Base-by-base conservation (phyloP, 345 rosid species). In the Gossypium ekmanianum region DNA sequence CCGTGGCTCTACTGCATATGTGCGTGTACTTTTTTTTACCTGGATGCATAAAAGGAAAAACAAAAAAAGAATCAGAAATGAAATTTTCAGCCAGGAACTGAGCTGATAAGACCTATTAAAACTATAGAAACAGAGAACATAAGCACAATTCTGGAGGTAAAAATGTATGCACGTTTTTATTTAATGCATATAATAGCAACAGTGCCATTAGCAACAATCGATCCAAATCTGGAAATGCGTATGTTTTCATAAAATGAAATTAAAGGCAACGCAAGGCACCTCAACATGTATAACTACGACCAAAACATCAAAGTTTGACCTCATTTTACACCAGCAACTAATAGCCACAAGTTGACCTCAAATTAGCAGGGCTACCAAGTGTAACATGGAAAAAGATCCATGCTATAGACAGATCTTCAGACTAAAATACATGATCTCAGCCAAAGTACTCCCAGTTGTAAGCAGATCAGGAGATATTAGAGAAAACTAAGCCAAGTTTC, bases 11-110 rank as follows among this genome's bases (percentile, higher is more conserved):
- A 79, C 83, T 44, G 76, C 71, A 75, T 88, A 91, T 3, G 96
- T 89, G 61, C 93, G 75, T 14, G 83, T 76, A 62, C 79, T 90
- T 81, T 81, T 81, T 86, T 90, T 92, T 7, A 29, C 88, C 98
- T 93, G 77, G 71, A 82, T 71, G 72, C 66, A 18, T 11, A 24
- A 63, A 71, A 58, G 47, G 18, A 10, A 11, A 17, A 47, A n/a
- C 20, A 58, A 12, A 48, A 11, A 34, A 34, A 5, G 41, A 34
- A 34, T 5, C 41, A 34, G 41, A 34, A 56, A 41, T 18, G 12
- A 55, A 18, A 11, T 62, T 77, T 77, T 68, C n/a, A 50, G 45
- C 16, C 69, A 56, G 55, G n/a, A 72, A 34, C 51, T 59, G 41
- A 55, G 18, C 9, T 13, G 74, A 59, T 16, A 39, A 50, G 59